Conservation (phyloP, 306 rosid species). For the Corylus heterophylla region DNA sequence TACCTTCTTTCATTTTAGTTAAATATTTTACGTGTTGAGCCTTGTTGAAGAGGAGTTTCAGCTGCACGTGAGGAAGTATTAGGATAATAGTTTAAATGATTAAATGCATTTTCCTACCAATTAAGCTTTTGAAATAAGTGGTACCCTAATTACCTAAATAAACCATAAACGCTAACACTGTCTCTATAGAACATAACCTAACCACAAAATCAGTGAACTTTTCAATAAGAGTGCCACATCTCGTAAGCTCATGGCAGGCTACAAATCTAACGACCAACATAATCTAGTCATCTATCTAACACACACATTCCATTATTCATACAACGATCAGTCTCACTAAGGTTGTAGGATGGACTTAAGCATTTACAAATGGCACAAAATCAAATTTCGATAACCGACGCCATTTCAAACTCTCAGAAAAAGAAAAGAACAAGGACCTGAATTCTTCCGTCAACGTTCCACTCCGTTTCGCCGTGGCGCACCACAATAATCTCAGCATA, state of each 20-base stretch:
- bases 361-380: background rate
- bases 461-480: constrained; percentile 90
- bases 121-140: too few species aligned
- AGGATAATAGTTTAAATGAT: too few species aligned
- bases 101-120: too few species aligned
- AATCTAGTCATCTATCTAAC: background rate
- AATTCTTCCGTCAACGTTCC: constrained; percentile 75
- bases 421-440: constrained; percentile 51
- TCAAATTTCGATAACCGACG: background rate
- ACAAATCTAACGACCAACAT: background rate
- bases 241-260: background rate
- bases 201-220: background rate
- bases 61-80: too few species aligned
- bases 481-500: constrained; percentile 76
- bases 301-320: background rate
- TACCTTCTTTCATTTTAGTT: too few species aligned
- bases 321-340: background rate
- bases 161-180: background rate
- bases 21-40: too few species aligned
- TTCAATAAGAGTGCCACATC: background rate
- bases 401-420: background rate
- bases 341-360: background rate
- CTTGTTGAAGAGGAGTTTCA: too few species aligned
- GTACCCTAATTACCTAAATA: background rate
- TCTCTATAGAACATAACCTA: background rate